These are phyloP conservation scores for Neckera pumila DNA, from an alignment of 225 moss, liverwort and hornwort species.

Conservation along the genomic window DNA sequence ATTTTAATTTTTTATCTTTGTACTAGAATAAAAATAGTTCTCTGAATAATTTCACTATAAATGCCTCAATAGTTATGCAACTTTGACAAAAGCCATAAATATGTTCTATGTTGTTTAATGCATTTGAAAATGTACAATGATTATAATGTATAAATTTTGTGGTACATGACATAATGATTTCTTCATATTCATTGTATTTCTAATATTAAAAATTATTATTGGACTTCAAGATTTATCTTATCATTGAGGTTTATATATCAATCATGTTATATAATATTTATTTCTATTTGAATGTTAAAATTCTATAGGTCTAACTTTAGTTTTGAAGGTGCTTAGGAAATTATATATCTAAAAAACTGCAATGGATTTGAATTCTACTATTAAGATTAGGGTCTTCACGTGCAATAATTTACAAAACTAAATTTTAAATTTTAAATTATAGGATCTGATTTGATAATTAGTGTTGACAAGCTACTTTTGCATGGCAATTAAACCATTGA, in stretches of 20 bases:
- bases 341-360: accelerated
- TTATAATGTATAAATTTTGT: not conserved
- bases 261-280: accelerated
- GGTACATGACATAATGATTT: accelerated
- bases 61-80: not conserved
- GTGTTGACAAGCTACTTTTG: accelerated
- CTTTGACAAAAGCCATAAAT: accelerated
- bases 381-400: accelerated
- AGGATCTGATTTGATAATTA: too few species aligned
- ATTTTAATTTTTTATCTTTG: not conserved
- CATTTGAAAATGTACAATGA: not conserved
- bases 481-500: too few species aligned
- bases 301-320: too few species aligned
- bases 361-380: too few species aligned
- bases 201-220: not conserved
- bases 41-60: not conserved
- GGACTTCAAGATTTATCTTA: too few species aligned
- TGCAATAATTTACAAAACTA: accelerated
- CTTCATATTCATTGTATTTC: too few species aligned
- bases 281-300: not conserved
- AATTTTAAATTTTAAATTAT: accelerated
- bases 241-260: not conserved
- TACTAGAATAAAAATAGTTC: not conserved
- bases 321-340: accelerated
- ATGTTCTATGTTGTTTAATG: not conserved